Conservation (phyloP, 768 basidiomycete species). For the Auriscalpium vulgare region DNA sequence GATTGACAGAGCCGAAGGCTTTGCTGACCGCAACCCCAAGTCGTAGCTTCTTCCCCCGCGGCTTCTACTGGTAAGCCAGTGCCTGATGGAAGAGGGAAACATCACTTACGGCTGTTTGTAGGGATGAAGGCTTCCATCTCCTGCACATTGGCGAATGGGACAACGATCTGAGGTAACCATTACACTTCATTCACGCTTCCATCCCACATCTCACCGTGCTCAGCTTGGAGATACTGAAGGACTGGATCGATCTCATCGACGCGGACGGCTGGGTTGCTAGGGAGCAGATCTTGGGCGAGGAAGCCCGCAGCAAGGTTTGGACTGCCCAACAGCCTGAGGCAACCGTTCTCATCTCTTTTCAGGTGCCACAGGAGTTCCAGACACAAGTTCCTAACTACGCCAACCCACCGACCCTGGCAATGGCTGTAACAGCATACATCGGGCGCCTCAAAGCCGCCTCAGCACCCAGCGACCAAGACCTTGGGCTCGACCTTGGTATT, state of each 20-base stretch:
- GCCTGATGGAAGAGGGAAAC: background rate
- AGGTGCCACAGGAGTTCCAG: conserved; percentile 87
- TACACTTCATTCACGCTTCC: background rate
- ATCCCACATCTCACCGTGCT: background rate
- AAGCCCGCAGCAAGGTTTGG: conserved; percentile 84
- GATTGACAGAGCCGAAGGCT: conserved; percentile 63
- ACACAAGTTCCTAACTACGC: conserved; percentile 91
- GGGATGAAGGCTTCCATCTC: conserved; percentile 97
- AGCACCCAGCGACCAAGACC: conserved; percentile 49
- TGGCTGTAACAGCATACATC: conserved; percentile 91
- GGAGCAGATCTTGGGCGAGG: conserved; percentile 94
- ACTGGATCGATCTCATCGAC: conserved; percentile 88
- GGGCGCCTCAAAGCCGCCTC: conserved; percentile 47
- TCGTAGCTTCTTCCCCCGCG: conserved; percentile 93
- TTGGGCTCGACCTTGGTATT: conserved; percentile 57
- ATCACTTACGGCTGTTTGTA: conserved; percentile 23
- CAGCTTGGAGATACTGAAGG: conserved; percentile 82
- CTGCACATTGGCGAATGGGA: conserved; percentile 91
- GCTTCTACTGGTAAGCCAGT: conserved; percentile 85
- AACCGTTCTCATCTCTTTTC: background rate
- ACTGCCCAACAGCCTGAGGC: background rate
- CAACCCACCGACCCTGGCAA: conserved; percentile 90
- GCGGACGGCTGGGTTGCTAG: conserved; percentile 93
- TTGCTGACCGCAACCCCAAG: conserved; percentile 91
- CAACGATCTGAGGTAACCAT: conserved; percentile 64